Evolutionary conservation across 1,284 basidiomycete species (phyloP).

Genomic region (Cryptococcus sp.): DNA sequence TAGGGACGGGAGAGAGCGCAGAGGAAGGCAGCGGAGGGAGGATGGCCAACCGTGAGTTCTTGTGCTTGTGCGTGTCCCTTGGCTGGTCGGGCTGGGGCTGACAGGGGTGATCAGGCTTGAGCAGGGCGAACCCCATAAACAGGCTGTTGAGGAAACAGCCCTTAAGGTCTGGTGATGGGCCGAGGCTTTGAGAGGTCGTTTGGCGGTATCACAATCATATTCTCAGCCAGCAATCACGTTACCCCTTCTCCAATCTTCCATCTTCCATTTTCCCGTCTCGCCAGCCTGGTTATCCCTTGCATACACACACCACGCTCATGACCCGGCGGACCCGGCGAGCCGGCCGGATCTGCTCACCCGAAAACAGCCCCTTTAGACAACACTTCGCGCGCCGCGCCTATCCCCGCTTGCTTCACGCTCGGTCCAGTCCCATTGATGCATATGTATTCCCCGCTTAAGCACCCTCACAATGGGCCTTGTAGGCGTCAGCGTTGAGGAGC

Average conservation of each 20-base stretch:
- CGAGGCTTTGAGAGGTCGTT: not conserved
- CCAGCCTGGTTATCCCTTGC: too few relatives aligned
- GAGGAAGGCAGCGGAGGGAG: not conserved
- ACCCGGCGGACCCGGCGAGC: too few relatives aligned
- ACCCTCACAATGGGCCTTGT: slow-evolving; percentile 68
- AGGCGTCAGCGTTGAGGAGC: slow-evolving; percentile 73
- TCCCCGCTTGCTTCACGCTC: too few relatives aligned
- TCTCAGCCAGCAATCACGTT: not conserved
- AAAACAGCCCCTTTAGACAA: too few relatives aligned
- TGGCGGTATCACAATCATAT: not conserved
- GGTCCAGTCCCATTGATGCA: too few relatives aligned
- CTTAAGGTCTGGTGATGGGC: not conserved
- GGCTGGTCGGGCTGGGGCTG: too few relatives aligned
- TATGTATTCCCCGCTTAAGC: slow-evolving; percentile 8
- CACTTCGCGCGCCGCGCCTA: too few relatives aligned
- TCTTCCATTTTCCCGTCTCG: too few relatives aligned
- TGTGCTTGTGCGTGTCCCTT: not conserved
- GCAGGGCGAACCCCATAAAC: slow-evolving; percentile 9
- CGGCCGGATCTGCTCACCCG: too few relatives aligned
- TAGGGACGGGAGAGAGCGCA: too few relatives aligned
- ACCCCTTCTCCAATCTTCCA: not conserved
- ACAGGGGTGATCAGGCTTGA: slow-evolving; percentile 2
- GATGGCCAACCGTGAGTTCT: slow-evolving; percentile 1
- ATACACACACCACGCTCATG: too few relatives aligned
- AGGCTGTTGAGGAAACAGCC: slow-evolving; percentile 9